Evolutionary conservation across 2,329 filamentous ascomycete genomes (phyloP).

Genomic region (Cladosporium velox): DNA sequence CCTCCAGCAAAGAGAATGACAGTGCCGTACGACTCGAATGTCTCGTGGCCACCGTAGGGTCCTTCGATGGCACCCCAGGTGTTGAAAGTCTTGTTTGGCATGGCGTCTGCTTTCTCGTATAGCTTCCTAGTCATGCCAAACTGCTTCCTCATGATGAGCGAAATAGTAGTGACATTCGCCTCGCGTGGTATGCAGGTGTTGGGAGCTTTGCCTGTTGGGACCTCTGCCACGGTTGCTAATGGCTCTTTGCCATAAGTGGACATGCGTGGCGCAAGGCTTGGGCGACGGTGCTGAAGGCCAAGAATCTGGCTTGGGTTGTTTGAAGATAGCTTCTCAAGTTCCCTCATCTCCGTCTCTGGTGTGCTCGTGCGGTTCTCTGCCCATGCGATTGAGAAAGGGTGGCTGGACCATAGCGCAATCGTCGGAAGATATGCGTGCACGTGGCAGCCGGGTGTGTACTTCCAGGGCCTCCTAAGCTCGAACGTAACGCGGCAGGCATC

Average conservation of each 20-base stretch:
- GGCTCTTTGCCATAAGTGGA: constrained; percentile 23
- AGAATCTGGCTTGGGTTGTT: constrained; percentile 12
- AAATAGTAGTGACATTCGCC: constrained; percentile 54
- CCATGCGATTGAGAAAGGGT: constrained; percentile 56
- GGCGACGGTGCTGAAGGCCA: constrained; percentile 17
- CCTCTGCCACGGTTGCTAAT: constrained; percentile 12
- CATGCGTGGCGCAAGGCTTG: constrained; percentile 17
- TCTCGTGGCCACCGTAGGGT: constrained; percentile 72
- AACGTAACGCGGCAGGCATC: constrained; percentile 64
- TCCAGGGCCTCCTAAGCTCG: constrained; percentile 57
- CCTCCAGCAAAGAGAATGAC: constrained; percentile 78
- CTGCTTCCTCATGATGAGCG: constrained; percentile 71
- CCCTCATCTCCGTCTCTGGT: constrained; percentile 33
- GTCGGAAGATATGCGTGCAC: constrained; percentile 62
- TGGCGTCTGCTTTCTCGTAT: constrained; percentile 66
- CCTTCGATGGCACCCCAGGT: constrained; percentile 72
- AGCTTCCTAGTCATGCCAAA: constrained; percentile 73
- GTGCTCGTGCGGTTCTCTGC: constrained; percentile 36
- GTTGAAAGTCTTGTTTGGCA: constrained; percentile 61
- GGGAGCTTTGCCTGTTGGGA: constrained; percentile 23
- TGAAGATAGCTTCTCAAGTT: constrained; percentile 38
- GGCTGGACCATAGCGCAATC: constrained; percentile 45
- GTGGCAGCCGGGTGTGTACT: constrained; percentile 58
- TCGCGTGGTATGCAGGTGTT: constrained; percentile 32
- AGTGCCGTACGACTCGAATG: constrained; percentile 73